Evolutionary conservation across 2,329 filamentous ascomycete genomes (phyloP).

Genomic region (Fusarium torulosum): DNA sequence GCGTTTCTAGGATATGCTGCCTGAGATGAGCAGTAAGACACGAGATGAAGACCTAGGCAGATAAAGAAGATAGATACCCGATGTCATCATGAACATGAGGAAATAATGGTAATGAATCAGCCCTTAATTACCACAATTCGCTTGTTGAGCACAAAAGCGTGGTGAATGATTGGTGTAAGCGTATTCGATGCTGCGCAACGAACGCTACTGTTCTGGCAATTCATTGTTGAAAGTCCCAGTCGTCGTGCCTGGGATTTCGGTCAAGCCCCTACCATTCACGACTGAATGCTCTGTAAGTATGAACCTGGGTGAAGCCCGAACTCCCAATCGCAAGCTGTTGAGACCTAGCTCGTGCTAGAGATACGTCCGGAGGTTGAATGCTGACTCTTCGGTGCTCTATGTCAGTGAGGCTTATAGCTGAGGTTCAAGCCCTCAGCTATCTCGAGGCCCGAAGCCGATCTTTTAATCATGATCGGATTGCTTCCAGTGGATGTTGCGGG

Average conservation of each 20-base stretch:
- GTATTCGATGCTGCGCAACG: background rate
- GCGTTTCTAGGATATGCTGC: constrained; percentile 29
- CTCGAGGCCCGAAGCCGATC: background rate
- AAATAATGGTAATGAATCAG: constrained; percentile 4
- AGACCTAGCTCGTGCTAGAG: background rate
- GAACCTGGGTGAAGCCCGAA: background rate
- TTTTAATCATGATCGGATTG: background rate
- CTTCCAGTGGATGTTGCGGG: constrained; percentile 14
- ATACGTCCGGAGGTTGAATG: background rate
- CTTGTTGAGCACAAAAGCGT: background rate
- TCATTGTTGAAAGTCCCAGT: background rate
- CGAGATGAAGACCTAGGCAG: constrained; percentile 18
- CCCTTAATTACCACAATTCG: background rate
- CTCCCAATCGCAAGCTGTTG: background rate
- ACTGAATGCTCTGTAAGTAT: background rate
- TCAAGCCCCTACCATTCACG: background rate
- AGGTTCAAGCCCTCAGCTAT: background rate
- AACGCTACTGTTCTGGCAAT: background rate
- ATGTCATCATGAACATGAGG: constrained; percentile 21
- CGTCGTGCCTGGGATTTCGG: background rate
- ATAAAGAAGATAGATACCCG: constrained; percentile 41
- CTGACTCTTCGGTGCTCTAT: background rate
- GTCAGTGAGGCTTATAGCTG: background rate
- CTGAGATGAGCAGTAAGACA: constrained; percentile 15
- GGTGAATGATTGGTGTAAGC: background rate